phyloP scores from a whole-genome alignment of 495 filamentous ascomycete genomes.

The Talaromyces proteolyticus region DNA sequence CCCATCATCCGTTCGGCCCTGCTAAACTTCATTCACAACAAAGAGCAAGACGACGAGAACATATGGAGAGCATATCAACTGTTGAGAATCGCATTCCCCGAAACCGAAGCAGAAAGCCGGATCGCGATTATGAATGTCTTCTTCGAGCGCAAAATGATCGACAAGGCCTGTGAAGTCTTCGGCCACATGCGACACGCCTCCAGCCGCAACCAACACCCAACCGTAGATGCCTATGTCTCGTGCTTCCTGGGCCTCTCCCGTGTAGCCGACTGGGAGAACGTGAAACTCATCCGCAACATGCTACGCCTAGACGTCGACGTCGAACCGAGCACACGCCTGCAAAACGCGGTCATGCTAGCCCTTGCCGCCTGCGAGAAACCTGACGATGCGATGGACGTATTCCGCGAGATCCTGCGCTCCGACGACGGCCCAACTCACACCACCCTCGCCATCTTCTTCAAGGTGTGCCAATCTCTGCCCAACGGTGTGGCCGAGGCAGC shows the following conservation, averaged over 20 bases:
- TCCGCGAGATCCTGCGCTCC: slow-evolving; percentile 70
- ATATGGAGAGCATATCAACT: slow-evolving; percentile 82
- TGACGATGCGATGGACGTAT: slow-evolving; percentile 64
- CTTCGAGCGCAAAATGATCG: slow-evolving; percentile 66
- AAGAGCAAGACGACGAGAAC: slow-evolving; percentile 48
- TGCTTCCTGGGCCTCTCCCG: slow-evolving; percentile 72
- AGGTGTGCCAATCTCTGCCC: slow-evolving; percentile 59
- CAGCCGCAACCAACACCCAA: slow-evolving; percentile 52
- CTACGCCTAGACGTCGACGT: slow-evolving; percentile 81
- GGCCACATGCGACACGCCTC: slow-evolving; percentile 77
- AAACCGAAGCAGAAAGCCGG: slow-evolving; percentile 55
- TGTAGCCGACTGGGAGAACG: slow-evolving; percentile 53
- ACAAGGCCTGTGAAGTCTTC: slow-evolving; percentile 81
- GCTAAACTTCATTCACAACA: slow-evolving; percentile 58
- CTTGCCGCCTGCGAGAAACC: slow-evolving; percentile 63
- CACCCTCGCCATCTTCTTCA: slow-evolving; percentile 72
- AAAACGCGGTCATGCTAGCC: slow-evolving; percentile 82
- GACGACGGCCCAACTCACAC: slow-evolving; percentile 77
- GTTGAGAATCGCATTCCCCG: slow-evolving; percentile 70
- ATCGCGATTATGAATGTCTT: slow-evolving; percentile 75
- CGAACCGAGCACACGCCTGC: slow-evolving; percentile 66
- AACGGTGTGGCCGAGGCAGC: slow-evolving; percentile 60
- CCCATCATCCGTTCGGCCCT: slow-evolving; percentile 55
- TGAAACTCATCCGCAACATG: slow-evolving; percentile 80
- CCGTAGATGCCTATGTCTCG: slow-evolving; percentile 63